Evolutionary conservation across 148 eudicot genomes (phyloP).

Genomic region (Amaranthus hypochondriacus): DNA sequence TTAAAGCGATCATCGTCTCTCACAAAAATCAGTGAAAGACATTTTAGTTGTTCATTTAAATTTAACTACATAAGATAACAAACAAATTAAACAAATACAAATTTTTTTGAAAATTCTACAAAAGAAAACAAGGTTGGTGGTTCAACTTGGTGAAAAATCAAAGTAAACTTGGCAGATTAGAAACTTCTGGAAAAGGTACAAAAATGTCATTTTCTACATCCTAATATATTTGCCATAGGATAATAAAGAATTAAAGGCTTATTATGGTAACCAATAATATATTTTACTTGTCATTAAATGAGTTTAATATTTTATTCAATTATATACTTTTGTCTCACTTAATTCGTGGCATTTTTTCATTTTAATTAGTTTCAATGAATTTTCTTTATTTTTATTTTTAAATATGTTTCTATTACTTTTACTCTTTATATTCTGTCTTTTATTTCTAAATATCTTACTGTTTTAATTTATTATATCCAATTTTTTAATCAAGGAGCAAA

Average conservation of each 20-base stretch:
- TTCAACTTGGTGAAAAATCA: neutral
- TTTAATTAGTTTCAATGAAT: no score
- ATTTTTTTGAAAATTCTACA: neutral
- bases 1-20: no score
- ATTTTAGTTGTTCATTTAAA: no score
- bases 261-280: conserved; percentile 1
- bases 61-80: no score
- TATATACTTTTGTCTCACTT: neutral
- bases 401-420: no score
- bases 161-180: neutral
- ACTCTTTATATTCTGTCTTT: no score
- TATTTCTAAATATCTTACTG: no score
- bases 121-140: neutral
- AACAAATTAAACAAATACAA: neutral
- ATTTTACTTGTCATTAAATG: conserved; percentile 9
- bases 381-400: no score
- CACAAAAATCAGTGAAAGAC: no score
- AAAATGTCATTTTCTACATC: conserved; percentile 16
- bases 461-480: no score
- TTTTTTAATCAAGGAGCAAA: no score
- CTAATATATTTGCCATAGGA: neutral
- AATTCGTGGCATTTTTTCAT: no score
- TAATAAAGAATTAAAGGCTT: neutral
- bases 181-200: neutral
- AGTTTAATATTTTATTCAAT: conserved; percentile 1